Conservation (phyloP, 352 stramenopile species). For the Phytophthora cajani region DNA sequence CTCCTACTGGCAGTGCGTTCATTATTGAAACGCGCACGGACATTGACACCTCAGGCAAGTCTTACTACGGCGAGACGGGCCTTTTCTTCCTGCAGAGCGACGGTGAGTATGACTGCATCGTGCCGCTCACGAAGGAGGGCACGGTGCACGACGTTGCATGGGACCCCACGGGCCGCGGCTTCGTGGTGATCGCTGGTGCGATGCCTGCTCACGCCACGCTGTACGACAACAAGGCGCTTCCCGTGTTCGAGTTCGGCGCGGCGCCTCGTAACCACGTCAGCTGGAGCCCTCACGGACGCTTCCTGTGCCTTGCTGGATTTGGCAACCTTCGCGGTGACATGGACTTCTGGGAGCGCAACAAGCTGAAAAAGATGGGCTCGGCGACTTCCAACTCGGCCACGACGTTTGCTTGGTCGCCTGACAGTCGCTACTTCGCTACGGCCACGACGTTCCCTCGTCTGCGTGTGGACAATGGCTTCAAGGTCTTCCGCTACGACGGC, state of each 20-base stretch:
- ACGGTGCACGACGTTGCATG: constrained; percentile 96
- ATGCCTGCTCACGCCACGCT: constrained; percentile 97
- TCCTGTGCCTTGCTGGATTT: constrained; percentile 96
- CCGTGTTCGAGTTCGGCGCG: constrained; percentile 96
- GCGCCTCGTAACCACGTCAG: constrained; percentile 96
- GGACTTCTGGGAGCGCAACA: constrained; percentile 97
- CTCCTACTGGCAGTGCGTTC: constrained; percentile 82
- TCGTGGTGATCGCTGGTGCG: constrained; percentile 94
- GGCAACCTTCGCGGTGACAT: constrained; percentile 97
- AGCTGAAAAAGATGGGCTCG: constrained; percentile 94
- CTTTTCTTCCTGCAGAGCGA: constrained; percentile 96
- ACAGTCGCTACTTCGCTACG: constrained; percentile 95
- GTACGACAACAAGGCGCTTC: constrained; percentile 95
- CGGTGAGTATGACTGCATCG: constrained; percentile 92
- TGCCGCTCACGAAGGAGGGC: constrained; percentile 89
- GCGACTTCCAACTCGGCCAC: constrained; percentile 84
- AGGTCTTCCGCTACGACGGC: constrained; percentile 97
- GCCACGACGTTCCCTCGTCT: constrained; percentile 97
- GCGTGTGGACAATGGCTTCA: constrained; percentile 98
- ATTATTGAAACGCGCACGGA: constrained; percentile 93
- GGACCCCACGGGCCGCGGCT: constrained; percentile 92
- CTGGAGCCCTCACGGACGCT: constrained; percentile 96
- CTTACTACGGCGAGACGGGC: constrained; percentile 98
- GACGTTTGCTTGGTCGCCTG: constrained; percentile 92
- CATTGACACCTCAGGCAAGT: constrained; percentile 93